phyloP scores from a whole-genome alignment of 495 filamentous ascomycete species.

The Usnea hakonensis region DNA sequence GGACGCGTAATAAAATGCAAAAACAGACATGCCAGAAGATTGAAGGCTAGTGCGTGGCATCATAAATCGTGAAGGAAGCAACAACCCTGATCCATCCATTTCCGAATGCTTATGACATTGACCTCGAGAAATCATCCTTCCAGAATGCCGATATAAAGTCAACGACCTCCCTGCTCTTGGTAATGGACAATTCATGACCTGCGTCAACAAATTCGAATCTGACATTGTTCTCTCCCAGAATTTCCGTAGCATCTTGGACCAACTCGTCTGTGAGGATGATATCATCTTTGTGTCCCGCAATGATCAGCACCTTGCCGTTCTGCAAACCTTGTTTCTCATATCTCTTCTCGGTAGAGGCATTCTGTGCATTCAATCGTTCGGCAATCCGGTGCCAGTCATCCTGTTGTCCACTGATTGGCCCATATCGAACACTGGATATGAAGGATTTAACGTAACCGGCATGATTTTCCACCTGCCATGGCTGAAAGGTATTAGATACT shows the following conservation, averaged over 20 bases:
- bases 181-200: slow-evolving; percentile 11
- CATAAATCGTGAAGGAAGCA: too few species aligned
- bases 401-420: slow-evolving; percentile 45
- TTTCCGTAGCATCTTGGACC: slow-evolving; percentile 43
- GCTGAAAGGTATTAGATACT: background rate
- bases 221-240: slow-evolving; percentile 57
- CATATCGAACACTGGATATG: slow-evolving; percentile 50
- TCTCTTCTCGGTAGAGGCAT: slow-evolving; percentile 22
- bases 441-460: slow-evolving; percentile 49
- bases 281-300: slow-evolving; percentile 46
- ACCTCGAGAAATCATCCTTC: background rate
- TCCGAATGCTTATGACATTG: too few species aligned
- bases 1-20: too few species aligned
- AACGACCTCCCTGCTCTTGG: slow-evolving; percentile 8
- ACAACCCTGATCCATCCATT: too few species aligned
- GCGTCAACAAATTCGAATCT: slow-evolving; percentile 71
- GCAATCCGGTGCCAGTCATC: slow-evolving; percentile 53
- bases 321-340: slow-evolving; percentile 30
- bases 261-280: slow-evolving; percentile 51
- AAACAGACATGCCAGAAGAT: too few species aligned
- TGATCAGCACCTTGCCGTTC: slow-evolving; percentile 44
- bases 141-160: slow-evolving; percentile 6
- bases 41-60: too few species aligned
- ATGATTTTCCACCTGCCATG: slow-evolving; percentile 52
- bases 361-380: slow-evolving; percentile 38